Percentiles rank a stretch among this genome's conserved stretches.
Conservation (phyloP, 768 basidiomycete species). For the Suillus fuscotomentosus region DNA sequence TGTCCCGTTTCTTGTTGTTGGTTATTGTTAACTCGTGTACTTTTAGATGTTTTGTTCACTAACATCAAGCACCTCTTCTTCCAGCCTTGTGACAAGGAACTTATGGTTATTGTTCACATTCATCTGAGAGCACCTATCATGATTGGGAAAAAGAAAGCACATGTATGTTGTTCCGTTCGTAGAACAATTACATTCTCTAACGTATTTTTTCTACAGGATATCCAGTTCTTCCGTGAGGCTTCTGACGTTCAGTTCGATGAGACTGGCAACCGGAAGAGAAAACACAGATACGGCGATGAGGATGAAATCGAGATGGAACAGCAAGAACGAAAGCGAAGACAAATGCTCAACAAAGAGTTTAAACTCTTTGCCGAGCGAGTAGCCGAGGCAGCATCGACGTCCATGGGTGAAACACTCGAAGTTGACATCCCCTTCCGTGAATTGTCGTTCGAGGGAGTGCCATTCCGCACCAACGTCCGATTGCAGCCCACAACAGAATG, state of each 20-base stretch:
- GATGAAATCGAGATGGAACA: slow-evolving; percentile 99
- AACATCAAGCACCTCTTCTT: slow-evolving; percentile 99
- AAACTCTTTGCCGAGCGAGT: slow-evolving; percentile 91
- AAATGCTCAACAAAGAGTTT: slow-evolving; percentile 91
- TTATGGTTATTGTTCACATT: slow-evolving; percentile 91
- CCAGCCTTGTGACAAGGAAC: slow-evolving; percentile 96
- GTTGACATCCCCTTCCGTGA: slow-evolving; percentile 97
- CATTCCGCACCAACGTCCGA: slow-evolving; percentile 91
- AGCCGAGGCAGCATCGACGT: slow-evolving; percentile 75
- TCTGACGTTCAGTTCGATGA: slow-evolving; percentile 98
- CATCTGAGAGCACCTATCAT: slow-evolving; percentile 96
- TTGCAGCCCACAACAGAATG: slow-evolving; percentile 97
- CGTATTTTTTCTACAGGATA: slow-evolving; percentile 55
- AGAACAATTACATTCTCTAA: neutral
- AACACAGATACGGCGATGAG: slow-evolving; percentile 96
- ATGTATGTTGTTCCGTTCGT: slow-evolving; percentile 47
- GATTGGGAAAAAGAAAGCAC: slow-evolving; percentile 98
- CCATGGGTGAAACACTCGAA: slow-evolving; percentile 87
- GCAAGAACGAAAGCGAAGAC: slow-evolving; percentile 88
- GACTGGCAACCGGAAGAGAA: slow-evolving; percentile 97
- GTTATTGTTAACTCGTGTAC: slow-evolving; percentile 6
- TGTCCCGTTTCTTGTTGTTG: neutral
- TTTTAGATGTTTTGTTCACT: slow-evolving; percentile 84
- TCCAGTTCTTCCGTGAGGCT: slow-evolving; percentile 98
- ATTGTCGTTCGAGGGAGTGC: slow-evolving; percentile 95